Conservation (phyloP, 768 basidiomycete species). For the Phlegmacium glaucopus region DNA sequence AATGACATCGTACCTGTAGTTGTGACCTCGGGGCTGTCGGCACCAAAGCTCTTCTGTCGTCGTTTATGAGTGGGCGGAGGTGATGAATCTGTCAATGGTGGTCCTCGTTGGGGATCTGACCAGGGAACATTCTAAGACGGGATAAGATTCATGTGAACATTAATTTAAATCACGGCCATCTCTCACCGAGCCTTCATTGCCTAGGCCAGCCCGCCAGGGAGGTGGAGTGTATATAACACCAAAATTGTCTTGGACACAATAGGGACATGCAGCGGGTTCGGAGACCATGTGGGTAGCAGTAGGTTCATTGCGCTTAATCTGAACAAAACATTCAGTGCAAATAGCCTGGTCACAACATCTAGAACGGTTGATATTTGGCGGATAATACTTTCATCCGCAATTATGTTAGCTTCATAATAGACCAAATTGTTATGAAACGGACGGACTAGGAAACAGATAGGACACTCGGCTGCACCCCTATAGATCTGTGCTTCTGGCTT, state of each 20-base stretch:
- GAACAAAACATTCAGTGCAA: constrained; percentile 98
- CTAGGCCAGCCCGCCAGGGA: constrained; percentile 76
- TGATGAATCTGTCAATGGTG: constrained; percentile 36
- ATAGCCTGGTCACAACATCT: constrained; percentile 98
- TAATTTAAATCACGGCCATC: constrained; percentile 21
- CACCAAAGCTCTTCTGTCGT: constrained; percentile 85
- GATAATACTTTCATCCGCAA: constrained; percentile 74
- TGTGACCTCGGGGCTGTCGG: constrained; percentile 86
- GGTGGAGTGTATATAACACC: constrained; percentile 87
- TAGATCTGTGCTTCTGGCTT: constrained; percentile 82
- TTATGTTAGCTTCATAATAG: constrained; percentile 25
- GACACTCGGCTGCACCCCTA: constrained; percentile 86
- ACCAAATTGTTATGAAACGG: constrained; percentile 13
- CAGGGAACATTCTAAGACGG: constrained; percentile 28
- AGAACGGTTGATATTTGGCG: constrained; percentile 94
- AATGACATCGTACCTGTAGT: constrained; percentile 64
- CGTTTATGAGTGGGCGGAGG: constrained; percentile 56
- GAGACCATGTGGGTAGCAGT: constrained; percentile 94
- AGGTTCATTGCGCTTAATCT: constrained; percentile 96
- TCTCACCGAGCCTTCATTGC: constrained; percentile 68
- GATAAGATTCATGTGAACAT: constrained; percentile 5
- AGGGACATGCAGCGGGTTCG: constrained; percentile 96
- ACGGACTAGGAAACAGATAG: constrained; percentile 95
- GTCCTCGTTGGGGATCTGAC: constrained; percentile 50
- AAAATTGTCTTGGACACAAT: constrained; percentile 97